Evolutionary conservation across 371 early-diverging fungal genomes (phyloP), one percentile per base, ranked within the genome.

Genomic region (Rhizopus stolonifer): DNA sequence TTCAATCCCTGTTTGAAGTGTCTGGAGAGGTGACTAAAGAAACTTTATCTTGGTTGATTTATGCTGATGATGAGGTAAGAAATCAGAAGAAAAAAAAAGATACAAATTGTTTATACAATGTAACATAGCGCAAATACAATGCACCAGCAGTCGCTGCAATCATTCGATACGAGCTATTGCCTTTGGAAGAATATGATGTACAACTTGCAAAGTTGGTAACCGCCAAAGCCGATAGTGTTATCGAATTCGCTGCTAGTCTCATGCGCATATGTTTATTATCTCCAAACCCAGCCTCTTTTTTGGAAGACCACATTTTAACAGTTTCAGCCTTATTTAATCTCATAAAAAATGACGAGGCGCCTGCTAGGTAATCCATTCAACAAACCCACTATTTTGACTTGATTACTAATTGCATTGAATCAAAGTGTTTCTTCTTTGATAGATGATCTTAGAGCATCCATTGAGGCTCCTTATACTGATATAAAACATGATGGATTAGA

Each of bases 11-110:
- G 29, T 91, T 90, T 62, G 90, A 92, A 29, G 61, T 83, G 29
- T 94, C 93, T 0, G 75, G 75, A 38, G 80, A 82, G 18, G 86
- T 90, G 0, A 83, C 82, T 14, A 86, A 88, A 65, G 96, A 98
- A 68, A 86, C 95, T 29, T 77, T 79, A 5, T 79, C 83, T 22
- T 97, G 96, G 97, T 71, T 99, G 22, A 75, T 94, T 18, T 95
- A 92, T 71, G 82, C 92, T 0, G 92, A 93, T 47, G 97, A 97
- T 60, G 95, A 95, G 36, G 36, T 36, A 36, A 36, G 11, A 36
- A 36, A n/a, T 11, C 9, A 3, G 11, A 31, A 6, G 7, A 3
- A 48, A 26, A 47, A 2, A 34, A 39, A 11, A 40, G 25, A 15
- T 25, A 31, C 32, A 40, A 48, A n/a, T n/a, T 18, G 8, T 18